phyloP scores from a whole-genome alignment of 257 asterid genomes.

The Handroanthus guayacan region DNA sequence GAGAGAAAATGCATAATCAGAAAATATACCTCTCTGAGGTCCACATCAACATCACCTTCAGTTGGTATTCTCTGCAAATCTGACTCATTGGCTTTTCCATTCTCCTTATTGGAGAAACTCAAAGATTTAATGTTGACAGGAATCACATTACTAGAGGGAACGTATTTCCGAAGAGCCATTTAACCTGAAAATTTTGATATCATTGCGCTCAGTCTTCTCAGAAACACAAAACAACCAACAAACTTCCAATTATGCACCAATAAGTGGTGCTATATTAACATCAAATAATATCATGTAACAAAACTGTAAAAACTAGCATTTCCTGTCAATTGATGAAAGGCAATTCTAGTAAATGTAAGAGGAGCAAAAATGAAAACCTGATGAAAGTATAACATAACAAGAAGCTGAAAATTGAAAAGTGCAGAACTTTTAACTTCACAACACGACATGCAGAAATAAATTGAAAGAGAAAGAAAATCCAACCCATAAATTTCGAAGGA shows the following conservation, averaged over 20 bases:
- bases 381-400: not conserved
- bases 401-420: not conserved
- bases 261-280: slow-evolving; percentile 1
- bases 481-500: not conserved
- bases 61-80: slow-evolving; percentile 55
- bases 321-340: not conserved
- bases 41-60: slow-evolving; percentile 74
- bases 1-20: slow-evolving; percentile 97
- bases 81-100: slow-evolving; percentile 64
- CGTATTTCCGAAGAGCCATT: slow-evolving; percentile 90
- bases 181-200: slow-evolving; percentile 54
- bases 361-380: not conserved
- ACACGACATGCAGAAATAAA: not conserved
- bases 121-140: slow-evolving; percentile 66
- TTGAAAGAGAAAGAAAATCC: not conserved
- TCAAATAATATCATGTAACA: not conserved
- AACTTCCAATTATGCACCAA: not conserved
- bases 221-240: not conserved
- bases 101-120: slow-evolving; percentile 68
- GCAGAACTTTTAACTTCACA: not conserved
- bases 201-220: slow-evolving; percentile 24
- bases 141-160: slow-evolving; percentile 62
- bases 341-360: not conserved
- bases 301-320: not conserved
- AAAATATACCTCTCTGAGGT: slow-evolving; percentile 91